Percentiles rank a stretch among this genome's conserved stretches.
phyloP scores from a whole-genome alignment of 495 filamentous ascomycete species.

The Penicillium diatomitis region DNA sequence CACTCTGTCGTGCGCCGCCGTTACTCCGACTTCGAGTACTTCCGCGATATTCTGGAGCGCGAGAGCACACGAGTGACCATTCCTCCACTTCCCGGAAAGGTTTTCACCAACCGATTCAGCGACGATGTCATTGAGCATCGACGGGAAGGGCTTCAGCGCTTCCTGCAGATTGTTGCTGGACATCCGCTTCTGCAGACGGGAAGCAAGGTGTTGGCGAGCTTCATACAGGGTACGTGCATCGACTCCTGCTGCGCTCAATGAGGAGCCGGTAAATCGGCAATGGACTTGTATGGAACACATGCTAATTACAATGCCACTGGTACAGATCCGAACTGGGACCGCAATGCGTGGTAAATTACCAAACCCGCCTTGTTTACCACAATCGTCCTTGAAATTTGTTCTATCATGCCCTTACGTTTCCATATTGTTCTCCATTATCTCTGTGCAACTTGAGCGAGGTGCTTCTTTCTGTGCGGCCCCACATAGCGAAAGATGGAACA shows the following conservation, averaged over 20 bases:
- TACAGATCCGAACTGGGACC: constrained; percentile 29
- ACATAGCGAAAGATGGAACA: too few relatives aligned
- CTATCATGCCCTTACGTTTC: neutral
- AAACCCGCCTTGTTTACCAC: too few relatives aligned
- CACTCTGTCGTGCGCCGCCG: constrained; percentile 79
- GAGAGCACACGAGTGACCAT: constrained; percentile 92
- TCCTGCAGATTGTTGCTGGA: constrained; percentile 94
- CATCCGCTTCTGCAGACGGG: constrained; percentile 96
- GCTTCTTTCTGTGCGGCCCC: neutral
- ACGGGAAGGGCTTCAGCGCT: constrained; percentile 83
- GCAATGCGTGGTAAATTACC: constrained; percentile 28
- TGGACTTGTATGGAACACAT: too few relatives aligned
- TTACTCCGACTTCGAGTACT: constrained; percentile 97
- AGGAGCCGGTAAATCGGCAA: too few relatives aligned
- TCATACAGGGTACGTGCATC: constrained; percentile 75
- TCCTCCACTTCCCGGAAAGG: constrained; percentile 91
- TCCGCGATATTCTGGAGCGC: constrained; percentile 94
- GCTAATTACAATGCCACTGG: too few relatives aligned
- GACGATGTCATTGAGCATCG: constrained; percentile 98
- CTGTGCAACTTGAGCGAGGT: constrained; percentile 13
- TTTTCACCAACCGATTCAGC: constrained; percentile 96
- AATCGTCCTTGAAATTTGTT: constrained; percentile 3
- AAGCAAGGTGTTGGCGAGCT: constrained; percentile 88
- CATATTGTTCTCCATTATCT: constrained; percentile 3
- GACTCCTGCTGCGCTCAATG: neutral